These are phyloP conservation scores for Trametes elegans DNA, from an alignment of 768 basidiomycete species.

Conservation along the genomic window DNA sequence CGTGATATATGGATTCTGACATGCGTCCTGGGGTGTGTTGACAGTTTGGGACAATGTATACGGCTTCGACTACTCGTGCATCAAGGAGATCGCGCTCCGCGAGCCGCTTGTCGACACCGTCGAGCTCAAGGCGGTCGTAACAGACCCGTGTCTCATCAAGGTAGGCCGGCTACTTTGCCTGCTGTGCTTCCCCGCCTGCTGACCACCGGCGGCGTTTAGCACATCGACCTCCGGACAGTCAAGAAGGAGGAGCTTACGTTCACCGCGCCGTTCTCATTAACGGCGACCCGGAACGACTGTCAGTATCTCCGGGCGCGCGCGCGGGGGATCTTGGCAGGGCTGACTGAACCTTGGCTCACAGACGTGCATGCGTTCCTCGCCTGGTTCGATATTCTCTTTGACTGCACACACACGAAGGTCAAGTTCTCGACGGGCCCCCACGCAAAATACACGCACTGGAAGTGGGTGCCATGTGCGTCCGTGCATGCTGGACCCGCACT, in stretches of 20 bases:
- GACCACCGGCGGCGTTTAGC: conserved; percentile 41
- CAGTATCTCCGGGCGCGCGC: conserved; percentile 26
- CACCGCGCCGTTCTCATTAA: conserved; percentile 72
- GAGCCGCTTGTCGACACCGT: conserved; percentile 99
- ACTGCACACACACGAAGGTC: conserved; percentile 93
- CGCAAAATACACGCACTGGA: conserved; percentile 95
- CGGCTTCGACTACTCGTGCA: conserved; percentile 98
- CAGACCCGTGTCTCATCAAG: conserved; percentile 88
- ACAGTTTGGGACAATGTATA: conserved; percentile 99
- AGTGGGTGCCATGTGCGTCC: conserved; percentile 52
- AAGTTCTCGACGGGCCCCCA: conserved; percentile 98
- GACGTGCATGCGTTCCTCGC: conserved; percentile 97
- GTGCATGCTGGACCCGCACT: not conserved
- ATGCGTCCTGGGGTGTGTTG: not conserved
- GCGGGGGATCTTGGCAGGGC: not conserved
- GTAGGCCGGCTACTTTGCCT: conserved; percentile 33
- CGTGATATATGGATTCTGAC: not conserved
- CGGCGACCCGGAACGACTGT: conserved; percentile 91
- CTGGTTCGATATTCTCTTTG: conserved; percentile 98
- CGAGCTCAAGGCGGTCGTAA: conserved; percentile 92
- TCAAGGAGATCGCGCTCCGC: conserved; percentile 95
- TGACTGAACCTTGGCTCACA: conserved; percentile 31
- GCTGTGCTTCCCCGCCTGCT: not conserved
- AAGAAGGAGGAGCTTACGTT: conserved; percentile 96
- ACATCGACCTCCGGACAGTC: conserved; percentile 86